Evolutionary conservation across 768 basidiomycete genomes (phyloP).

Genomic region (Aureoboletus auriporus): DNA sequence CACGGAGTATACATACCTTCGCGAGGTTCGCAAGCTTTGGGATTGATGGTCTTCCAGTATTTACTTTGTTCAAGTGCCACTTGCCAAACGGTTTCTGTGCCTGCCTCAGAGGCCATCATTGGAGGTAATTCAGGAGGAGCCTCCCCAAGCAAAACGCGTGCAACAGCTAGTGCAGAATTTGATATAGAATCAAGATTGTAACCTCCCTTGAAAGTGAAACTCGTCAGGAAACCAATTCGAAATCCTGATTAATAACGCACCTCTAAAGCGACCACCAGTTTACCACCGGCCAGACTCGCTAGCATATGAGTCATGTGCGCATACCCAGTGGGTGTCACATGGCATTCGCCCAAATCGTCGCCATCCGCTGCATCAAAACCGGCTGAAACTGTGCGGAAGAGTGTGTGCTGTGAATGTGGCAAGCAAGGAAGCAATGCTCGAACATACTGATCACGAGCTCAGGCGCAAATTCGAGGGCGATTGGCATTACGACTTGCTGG

Average conservation of each 20-base stretch:
- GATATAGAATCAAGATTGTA: constrained; percentile 92
- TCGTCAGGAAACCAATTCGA: not conserved
- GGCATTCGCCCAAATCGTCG: constrained; percentile 87
- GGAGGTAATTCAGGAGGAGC: constrained; percentile 72
- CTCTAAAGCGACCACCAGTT: constrained; percentile 90
- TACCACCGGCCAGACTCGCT: constrained; percentile 80
- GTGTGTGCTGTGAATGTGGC: not conserved
- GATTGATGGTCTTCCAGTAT: constrained; percentile 87
- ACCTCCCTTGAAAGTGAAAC: constrained; percentile 62
- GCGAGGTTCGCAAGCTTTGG: constrained; percentile 75
- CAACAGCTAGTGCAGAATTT: constrained; percentile 81
- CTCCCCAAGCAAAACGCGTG: constrained; percentile 84
- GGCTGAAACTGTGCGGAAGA: constrained; percentile 70
- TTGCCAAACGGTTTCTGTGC: constrained; percentile 85
- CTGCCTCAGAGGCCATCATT: constrained; percentile 71
- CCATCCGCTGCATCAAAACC: constrained; percentile 97
- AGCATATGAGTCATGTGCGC: constrained; percentile 99
- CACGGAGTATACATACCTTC: constrained; percentile 49
- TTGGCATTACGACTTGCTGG: constrained; percentile 93
- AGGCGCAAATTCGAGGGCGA: constrained; percentile 93
- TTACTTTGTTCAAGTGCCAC: constrained; percentile 85
- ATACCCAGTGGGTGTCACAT: constrained; percentile 88
- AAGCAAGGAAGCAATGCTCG: not conserved
- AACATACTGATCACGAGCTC: constrained; percentile 91
- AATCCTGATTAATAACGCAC: constrained; percentile 38